Evolutionary conservation across 176 grass and related monocot species (phyloP).

Genomic region (Pontederia paniculata): DNA sequence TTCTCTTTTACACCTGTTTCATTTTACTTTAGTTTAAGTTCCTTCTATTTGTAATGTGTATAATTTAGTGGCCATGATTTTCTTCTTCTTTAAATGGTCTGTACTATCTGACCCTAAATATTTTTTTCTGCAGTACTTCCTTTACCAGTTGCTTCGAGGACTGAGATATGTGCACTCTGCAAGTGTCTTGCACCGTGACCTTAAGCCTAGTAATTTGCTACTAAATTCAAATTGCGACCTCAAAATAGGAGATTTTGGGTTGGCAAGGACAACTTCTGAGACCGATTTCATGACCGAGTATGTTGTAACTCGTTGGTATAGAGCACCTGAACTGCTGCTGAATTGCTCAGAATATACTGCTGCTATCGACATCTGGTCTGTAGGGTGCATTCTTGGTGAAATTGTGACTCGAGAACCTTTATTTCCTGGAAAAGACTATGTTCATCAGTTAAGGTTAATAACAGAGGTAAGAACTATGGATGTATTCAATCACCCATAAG

Average conservation of each 20-base stretch:
- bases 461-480: slow-evolving; percentile 1
- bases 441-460: slow-evolving; percentile 14
- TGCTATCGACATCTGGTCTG: slow-evolving; percentile 17
- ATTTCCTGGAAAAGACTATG: slow-evolving; percentile 18
- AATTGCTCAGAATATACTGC: slow-evolving; percentile 16
- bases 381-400: slow-evolving; percentile 16
- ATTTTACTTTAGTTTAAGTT: no score
- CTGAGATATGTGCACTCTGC: slow-evolving; percentile 17
- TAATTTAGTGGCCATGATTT: no score
- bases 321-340: slow-evolving; percentile 15
- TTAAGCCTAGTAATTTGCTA: slow-evolving; percentile 16
- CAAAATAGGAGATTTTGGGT: slow-evolving; percentile 15
- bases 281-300: slow-evolving; percentile 13
- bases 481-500: not conserved
- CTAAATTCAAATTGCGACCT: slow-evolving; percentile 15
- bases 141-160: slow-evolving; percentile 12
- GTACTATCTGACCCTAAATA: no score
- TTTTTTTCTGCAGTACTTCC: not conserved
- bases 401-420: slow-evolving; percentile 6
- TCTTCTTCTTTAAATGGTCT: no score
- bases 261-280: slow-evolving; percentile 16
- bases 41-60: no score
- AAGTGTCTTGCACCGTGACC: slow-evolving; percentile 15
- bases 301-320: slow-evolving; percentile 14
- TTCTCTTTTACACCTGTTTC: no score